Evolutionary conservation across 2,329 filamentous ascomycete genomes (phyloP).

Genomic region (Akanthomyces lecanii): DNA sequence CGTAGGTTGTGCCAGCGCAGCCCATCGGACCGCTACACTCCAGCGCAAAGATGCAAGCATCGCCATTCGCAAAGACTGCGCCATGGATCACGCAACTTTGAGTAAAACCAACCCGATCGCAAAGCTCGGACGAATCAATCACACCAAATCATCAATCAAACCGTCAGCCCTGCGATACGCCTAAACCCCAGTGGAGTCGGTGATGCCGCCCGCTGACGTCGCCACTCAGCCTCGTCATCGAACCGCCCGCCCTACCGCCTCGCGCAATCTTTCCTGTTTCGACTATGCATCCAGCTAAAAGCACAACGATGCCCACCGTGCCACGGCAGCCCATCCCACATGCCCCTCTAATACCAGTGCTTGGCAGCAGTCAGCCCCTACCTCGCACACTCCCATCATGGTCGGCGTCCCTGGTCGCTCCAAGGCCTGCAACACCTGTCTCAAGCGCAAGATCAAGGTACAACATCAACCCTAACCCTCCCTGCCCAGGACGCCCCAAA

Average conservation of each 20-base stretch:
- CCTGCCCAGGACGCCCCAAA: neutral
- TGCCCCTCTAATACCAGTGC: neutral
- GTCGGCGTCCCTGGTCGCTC: constrained; percentile 12
- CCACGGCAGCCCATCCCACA: neutral
- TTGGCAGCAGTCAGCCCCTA: no score
- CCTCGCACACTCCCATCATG: neutral
- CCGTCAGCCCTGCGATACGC: neutral
- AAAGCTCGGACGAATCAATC: neutral
- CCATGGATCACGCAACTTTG: no score
- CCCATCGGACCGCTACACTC: no score
- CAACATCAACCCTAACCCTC: no score
- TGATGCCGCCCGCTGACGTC: neutral
- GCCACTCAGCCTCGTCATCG: neutral
- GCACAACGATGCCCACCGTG: neutral
- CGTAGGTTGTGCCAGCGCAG: no score
- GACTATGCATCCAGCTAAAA: neutral
- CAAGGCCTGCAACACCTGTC: constrained; percentile 15
- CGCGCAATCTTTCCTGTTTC: neutral
- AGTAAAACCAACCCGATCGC: neutral
- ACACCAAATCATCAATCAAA: neutral
- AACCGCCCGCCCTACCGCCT: neutral
- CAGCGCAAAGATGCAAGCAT: no score
- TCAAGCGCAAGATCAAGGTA: constrained; percentile 16
- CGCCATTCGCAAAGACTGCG: no score
- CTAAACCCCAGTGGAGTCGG: neutral